Evolutionary conservation across 306 rosid species (phyloP).

Genomic region (Benincasa hispida): DNA sequence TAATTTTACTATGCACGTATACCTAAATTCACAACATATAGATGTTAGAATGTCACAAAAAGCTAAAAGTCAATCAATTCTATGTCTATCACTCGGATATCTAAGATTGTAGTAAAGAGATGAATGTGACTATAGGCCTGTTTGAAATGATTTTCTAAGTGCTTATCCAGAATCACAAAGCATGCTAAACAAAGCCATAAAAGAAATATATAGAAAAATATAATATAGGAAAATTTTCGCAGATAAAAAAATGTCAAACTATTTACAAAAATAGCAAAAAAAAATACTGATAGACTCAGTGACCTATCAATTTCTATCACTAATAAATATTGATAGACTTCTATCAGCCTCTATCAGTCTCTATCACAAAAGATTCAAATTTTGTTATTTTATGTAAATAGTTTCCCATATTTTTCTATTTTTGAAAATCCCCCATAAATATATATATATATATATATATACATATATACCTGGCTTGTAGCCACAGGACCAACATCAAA

Average conservation of each 20-base stretch:
- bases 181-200: background rate
- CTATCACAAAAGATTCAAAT: no score
- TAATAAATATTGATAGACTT: no score
- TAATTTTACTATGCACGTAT: conserved; percentile 93
- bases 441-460: background rate
- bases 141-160: background rate
- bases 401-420: no score
- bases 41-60: background rate
- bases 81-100: background rate
- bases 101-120: background rate
- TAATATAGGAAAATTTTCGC: no score
- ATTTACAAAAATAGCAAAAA: no score
- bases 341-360: no score
- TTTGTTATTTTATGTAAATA: no score
- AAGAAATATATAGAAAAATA: conserved; percentile 1
- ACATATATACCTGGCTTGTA: conserved; percentile 68
- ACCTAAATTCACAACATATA: conserved; percentile 37
- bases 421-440: no score
- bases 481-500: conserved; percentile 78
- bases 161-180: background rate
- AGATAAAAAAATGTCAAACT: no score
- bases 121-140: background rate
- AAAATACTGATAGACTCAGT: no score
- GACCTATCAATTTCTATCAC: no score
- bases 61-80: background rate